These are phyloP conservation scores for Quillaja saponaria DNA, from an alignment of 306 rosid species.

Conservation along the genomic window DNA sequence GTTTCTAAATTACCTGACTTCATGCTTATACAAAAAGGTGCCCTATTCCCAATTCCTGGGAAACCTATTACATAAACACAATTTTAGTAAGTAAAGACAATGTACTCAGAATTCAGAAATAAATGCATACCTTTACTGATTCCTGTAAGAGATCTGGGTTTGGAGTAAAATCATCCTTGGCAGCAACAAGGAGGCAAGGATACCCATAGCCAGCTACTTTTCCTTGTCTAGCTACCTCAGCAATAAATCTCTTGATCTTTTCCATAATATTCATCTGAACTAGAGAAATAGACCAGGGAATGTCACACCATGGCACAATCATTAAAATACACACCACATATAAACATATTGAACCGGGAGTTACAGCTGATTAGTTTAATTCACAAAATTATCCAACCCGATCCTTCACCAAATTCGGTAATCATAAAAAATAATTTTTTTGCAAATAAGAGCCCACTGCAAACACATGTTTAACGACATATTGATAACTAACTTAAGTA, in stretches of 20 bases:
- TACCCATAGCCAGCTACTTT: slow-evolving; percentile 75
- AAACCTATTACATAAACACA: slow-evolving; percentile 46
- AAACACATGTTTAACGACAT: background rate
- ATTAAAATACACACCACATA: too few species aligned
- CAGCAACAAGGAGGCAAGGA: slow-evolving; percentile 86
- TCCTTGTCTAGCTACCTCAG: slow-evolving; percentile 79
- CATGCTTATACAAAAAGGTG: slow-evolving; percentile 77
- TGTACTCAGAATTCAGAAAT: slow-evolving; percentile 11
- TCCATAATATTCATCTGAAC: slow-evolving; percentile 91
- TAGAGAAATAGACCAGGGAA: slow-evolving; percentile 41
- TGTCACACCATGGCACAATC: slow-evolving; percentile 16
- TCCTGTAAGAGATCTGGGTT: slow-evolving; percentile 79
- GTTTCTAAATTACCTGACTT: slow-evolving; percentile 39
- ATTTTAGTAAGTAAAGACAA: slow-evolving; percentile 17
- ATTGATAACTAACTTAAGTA: too few species aligned
- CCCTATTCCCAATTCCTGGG: slow-evolving; percentile 83
- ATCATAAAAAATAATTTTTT: background rate
- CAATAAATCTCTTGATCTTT: slow-evolving; percentile 71
- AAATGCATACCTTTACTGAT: slow-evolving; percentile 67
- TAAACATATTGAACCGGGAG: background rate
- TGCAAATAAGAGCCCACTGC: background rate
- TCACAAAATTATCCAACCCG: background rate
- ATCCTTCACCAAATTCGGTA: background rate
- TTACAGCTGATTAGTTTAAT: background rate
- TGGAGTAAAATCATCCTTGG: slow-evolving; percentile 89